Conservation (phyloP, 2,329 filamentous ascomycete species). For the Penicillium sp. region DNA sequence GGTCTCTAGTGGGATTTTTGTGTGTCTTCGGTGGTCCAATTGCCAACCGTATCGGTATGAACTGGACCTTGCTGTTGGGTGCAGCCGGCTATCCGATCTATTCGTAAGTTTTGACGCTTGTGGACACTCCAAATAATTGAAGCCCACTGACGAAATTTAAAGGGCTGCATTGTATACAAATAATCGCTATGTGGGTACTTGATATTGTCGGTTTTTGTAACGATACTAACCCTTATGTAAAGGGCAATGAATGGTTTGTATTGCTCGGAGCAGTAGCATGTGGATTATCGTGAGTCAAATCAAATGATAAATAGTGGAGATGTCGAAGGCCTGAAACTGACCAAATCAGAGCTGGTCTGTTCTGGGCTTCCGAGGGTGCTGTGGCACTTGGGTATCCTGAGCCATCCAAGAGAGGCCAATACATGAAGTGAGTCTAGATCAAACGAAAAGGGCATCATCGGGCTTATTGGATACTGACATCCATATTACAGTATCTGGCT, state of each 20-base stretch:
- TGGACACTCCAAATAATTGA: not conserved
- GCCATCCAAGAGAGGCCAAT: slow-evolving; percentile 49
- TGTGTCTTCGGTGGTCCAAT: slow-evolving; percentile 53
- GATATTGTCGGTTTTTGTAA: too few relatives aligned
- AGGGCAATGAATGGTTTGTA: slow-evolving; percentile 56
- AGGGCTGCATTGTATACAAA: slow-evolving; percentile 50
- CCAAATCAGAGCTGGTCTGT: slow-evolving; percentile 44
- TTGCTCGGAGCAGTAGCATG: slow-evolving; percentile 52
- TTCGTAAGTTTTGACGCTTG: slow-evolving; percentile 19
- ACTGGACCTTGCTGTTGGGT: slow-evolving; percentile 46
- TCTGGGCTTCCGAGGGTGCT: slow-evolving; percentile 55
- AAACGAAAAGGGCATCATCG: too few relatives aligned
- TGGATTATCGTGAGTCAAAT: slow-evolving; percentile 43
- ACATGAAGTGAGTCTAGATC: slow-evolving; percentile 40
- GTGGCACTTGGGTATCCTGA: slow-evolving; percentile 54
- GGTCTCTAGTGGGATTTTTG: slow-evolving; percentile 38
- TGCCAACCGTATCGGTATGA: slow-evolving; percentile 52
- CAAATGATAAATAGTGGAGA: not conserved
- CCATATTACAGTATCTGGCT: slow-evolving; percentile 41
- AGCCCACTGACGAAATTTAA: not conserved
- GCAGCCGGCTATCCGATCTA: slow-evolving; percentile 54
- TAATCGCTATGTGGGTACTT: slow-evolving; percentile 29
- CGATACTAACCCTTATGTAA: slow-evolving; percentile 2
- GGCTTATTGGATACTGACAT: not conserved
- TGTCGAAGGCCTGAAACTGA: not conserved